These are phyloP conservation scores for Xylaria sp. DNA, from an alignment of 2,329 filamentous ascomycete genomes.

Conservation along the genomic window DNA sequence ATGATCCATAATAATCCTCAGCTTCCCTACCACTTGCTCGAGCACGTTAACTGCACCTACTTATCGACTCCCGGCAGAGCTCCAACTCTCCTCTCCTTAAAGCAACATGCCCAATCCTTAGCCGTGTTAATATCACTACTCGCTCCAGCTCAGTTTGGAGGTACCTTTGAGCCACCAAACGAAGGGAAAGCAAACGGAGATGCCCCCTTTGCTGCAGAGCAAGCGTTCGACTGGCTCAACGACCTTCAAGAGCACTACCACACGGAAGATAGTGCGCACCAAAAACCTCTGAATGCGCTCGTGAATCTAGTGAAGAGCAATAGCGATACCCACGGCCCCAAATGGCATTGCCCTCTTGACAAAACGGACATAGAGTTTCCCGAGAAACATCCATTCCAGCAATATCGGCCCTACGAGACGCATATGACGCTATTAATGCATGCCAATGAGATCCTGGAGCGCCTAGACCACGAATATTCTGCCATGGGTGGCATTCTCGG, in stretches of 20 bases:
- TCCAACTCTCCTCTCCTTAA: conserved; percentile 66
- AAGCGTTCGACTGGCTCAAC: conserved; percentile 68
- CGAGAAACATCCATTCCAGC: conserved; percentile 35
- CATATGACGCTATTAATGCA: conserved; percentile 64
- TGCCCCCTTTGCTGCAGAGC: conserved; percentile 53
- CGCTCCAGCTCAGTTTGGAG: conserved; percentile 51
- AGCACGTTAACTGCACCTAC: conserved; percentile 67
- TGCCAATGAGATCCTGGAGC: conserved; percentile 68
- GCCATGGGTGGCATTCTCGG: conserved; percentile 66
- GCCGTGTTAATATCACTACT: conserved; percentile 62
- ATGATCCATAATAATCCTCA: conserved; percentile 51
- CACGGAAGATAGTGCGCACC: conserved; percentile 59
- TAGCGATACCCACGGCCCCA: conserved; percentile 54
- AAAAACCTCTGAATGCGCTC: conserved; percentile 58
- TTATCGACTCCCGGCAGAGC: conserved; percentile 62
- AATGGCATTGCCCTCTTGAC: conserved; percentile 60
- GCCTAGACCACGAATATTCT: conserved; percentile 68
- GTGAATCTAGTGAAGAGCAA: conserved; percentile 58
- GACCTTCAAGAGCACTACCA: conserved; percentile 61
- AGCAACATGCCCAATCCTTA: conserved; percentile 69
- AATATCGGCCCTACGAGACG: conserved; percentile 54
- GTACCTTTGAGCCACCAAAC: conserved; percentile 47
- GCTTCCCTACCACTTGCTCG: conserved; percentile 49
- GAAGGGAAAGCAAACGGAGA: conserved; percentile 35
- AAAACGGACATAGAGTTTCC: conserved; percentile 40